A percentile compares a stretch with the other conserved stretches of the same genome.
These are phyloP conservation scores for Xylaria palmicola DNA, from an alignment of 495 filamentous ascomycete genomes.

Conservation along the genomic window DNA sequence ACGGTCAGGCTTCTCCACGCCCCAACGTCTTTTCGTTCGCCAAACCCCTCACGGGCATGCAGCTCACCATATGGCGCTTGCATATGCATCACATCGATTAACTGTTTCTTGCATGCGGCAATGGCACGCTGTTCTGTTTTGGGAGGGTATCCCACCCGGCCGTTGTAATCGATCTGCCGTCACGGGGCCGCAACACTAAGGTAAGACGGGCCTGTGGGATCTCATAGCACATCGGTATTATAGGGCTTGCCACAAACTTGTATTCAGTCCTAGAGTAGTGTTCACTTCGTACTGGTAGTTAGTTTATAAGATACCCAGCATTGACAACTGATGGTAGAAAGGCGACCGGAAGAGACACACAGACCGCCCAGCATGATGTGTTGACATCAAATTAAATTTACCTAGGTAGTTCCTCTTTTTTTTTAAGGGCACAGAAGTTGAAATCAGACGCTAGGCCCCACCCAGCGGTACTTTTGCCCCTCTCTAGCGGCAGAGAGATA, in stretches of 20 bases:
- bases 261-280: no score
- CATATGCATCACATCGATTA: conserved; percentile 16
- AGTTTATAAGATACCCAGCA: no score
- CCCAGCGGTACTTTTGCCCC: not conserved
- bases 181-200: conserved; percentile 15
- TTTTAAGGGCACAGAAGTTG: no score
- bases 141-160: not conserved
- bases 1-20: conserved; percentile 16
- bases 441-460: no score
- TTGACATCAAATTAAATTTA: no score
- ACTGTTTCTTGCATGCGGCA: conserved; percentile 13
- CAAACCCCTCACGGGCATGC: conserved; percentile 15
- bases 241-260: conserved; percentile 10
- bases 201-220: conserved; percentile 20
- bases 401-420: no score
- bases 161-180: conserved; percentile 9
- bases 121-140: not conserved
- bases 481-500: not conserved
- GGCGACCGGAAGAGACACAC: no score
- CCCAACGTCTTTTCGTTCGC: not conserved
- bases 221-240: conserved; percentile 17
- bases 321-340: no score
- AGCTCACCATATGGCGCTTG: conserved; percentile 18
- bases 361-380: no score
- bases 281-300: no score